These are phyloP conservation scores for Ganoderma leucocontextum DNA, from an alignment of 1,284 basidiomycete genomes.

Conservation along the genomic window DNA sequence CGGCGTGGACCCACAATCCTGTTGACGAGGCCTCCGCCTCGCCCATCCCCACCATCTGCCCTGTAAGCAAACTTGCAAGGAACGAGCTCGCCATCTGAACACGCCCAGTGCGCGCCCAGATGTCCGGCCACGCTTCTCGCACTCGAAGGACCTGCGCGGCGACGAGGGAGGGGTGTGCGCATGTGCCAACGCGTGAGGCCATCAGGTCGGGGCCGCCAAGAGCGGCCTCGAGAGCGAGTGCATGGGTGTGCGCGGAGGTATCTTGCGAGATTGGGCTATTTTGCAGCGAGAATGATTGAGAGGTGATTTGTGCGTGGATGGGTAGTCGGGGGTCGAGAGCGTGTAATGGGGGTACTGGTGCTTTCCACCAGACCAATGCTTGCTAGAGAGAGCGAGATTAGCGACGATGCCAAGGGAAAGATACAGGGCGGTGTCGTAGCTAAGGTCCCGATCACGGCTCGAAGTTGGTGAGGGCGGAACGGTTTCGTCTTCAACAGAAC, in stretches of 20 bases:
- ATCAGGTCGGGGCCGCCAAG: constrained; percentile 80
- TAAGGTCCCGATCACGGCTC: too few species aligned
- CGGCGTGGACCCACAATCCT: constrained; percentile 72
- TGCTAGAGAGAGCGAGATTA: constrained; percentile 53
- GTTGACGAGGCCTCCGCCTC: constrained; percentile 82
- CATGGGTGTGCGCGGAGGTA: constrained; percentile 80
- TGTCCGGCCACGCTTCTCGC: constrained; percentile 76
- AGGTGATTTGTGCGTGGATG: constrained; percentile 70
- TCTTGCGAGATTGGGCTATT: constrained; percentile 81
- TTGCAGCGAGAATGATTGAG: constrained; percentile 75
- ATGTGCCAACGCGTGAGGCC: constrained; percentile 75
- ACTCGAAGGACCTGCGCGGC: constrained; percentile 76
- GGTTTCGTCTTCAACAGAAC: too few species aligned
- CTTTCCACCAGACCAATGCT: constrained; percentile 86
- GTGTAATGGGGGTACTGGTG: constrained; percentile 68
- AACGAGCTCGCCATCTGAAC: constrained; percentile 79
- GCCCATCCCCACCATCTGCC: constrained; percentile 73
- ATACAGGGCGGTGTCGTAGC: not conserved
- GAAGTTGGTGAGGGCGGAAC: too few species aligned
- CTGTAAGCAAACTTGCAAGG: constrained; percentile 72
- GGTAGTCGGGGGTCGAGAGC: constrained; percentile 71
- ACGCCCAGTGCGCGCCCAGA: constrained; percentile 74
- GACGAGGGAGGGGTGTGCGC: constrained; percentile 70
- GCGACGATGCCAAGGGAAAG: not conserved
- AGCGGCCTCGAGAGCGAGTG: constrained; percentile 72